Evolutionary conservation across 805 yeast genomes (phyloP).

Genomic region (Yarrowia hollandica): DNA sequence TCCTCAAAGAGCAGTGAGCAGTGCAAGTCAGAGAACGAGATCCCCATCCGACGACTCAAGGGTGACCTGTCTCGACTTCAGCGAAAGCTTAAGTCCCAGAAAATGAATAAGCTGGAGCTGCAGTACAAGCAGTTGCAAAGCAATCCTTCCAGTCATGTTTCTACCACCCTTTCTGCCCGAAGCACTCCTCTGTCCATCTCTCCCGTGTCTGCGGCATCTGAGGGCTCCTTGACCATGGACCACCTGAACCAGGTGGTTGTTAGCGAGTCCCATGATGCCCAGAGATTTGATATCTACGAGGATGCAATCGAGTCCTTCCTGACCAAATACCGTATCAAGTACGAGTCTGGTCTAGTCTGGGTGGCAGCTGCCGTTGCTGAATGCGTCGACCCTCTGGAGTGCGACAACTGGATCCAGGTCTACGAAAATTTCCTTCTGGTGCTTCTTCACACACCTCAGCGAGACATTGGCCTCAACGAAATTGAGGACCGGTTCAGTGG

Average conservation of each 20-base stretch:
- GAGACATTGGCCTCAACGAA: constrained; percentile 26
- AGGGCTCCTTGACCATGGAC: constrained; percentile 29
- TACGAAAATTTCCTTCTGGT: constrained; percentile 17
- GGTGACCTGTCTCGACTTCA: constrained; percentile 40
- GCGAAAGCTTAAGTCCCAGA: constrained; percentile 32
- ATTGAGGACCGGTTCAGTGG: constrained; percentile 24
- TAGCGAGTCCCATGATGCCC: constrained; percentile 32
- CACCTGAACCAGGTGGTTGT: constrained; percentile 30
- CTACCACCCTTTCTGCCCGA: constrained; percentile 21
- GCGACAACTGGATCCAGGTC: constrained; percentile 23
- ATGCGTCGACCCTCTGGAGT: constrained; percentile 69
- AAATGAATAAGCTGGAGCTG: constrained; percentile 11
- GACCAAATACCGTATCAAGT: constrained; percentile 79
- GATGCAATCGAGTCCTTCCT: constrained; percentile 63
- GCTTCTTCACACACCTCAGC: constrained; percentile 17
- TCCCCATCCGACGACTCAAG: constrained; percentile 39
- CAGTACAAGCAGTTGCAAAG: constrained; percentile 24
- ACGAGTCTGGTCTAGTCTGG: constrained; percentile 85
- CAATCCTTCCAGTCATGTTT: constrained; percentile 28
- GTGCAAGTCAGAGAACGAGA: constrained; percentile 31
- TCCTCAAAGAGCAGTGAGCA: background rate
- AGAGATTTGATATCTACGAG: constrained; percentile 46
- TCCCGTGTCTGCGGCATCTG: constrained; percentile 26
- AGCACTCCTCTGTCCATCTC: constrained; percentile 24
- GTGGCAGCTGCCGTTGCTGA: constrained; percentile 84